Percentiles rank a stretch among this genome's conserved stretches.
These are phyloP conservation scores for Calonectria ilicicola DNA, from an alignment of 2,329 filamentous ascomycete genomes.

Conservation along the genomic window DNA sequence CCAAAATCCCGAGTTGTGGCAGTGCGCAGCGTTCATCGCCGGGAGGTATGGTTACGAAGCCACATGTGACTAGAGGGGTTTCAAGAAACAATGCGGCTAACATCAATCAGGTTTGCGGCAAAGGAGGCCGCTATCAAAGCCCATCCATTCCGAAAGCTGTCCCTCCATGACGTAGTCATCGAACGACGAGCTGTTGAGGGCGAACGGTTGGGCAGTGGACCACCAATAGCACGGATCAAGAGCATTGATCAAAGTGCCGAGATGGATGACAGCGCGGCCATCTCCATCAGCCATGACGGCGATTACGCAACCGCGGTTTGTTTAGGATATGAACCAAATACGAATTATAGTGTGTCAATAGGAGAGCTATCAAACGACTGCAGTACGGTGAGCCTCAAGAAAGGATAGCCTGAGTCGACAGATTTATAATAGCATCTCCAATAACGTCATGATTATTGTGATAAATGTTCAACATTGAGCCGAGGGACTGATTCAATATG, in stretches of 20 bases:
- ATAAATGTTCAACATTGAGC: no score
- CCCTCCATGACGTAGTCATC: constrained; percentile 72
- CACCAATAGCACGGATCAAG: constrained; percentile 59
- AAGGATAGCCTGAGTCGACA: not conserved
- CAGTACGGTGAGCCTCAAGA: not conserved
- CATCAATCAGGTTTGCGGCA: constrained; percentile 69
- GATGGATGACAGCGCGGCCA: constrained; percentile 67
- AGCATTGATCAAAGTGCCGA: constrained; percentile 40
- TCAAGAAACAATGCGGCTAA: not conserved
- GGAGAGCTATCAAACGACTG: no score
- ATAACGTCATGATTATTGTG: not conserved
- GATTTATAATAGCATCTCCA: not conserved
- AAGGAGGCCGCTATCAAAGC: constrained; percentile 84
- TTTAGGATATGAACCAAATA: constrained; percentile 56
- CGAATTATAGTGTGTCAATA: not conserved
- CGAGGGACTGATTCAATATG: no score
- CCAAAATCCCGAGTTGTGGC: constrained; percentile 47
- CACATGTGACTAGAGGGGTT: not conserved
- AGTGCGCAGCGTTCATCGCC: constrained; percentile 50
- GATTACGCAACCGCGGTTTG: constrained; percentile 83
- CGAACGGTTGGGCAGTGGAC: constrained; percentile 49
- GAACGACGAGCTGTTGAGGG: constrained; percentile 42
- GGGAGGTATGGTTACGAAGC: constrained; percentile 45
- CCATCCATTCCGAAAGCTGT: constrained; percentile 68
- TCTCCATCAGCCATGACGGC: constrained; percentile 90